Percentiles rank a stretch among this genome's conserved stretches.
phyloP scores from a whole-genome alignment of 228 moss, liverwort and hornwort species.

The Sphagnum magellanicum region DNA sequence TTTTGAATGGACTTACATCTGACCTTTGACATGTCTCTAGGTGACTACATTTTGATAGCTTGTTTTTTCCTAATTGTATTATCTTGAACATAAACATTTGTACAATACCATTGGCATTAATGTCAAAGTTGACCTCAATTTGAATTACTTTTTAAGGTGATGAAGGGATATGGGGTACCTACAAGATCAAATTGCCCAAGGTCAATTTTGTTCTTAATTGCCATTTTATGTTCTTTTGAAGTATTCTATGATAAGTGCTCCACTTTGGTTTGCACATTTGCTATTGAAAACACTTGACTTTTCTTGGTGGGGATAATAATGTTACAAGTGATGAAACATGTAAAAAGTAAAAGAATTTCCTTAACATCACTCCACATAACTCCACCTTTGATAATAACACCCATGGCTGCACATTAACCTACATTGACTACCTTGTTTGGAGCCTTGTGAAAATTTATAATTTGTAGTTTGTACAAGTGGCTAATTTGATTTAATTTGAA shows the following conservation, averaged over 20 bases:
- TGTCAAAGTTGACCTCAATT: constrained; percentile 60
- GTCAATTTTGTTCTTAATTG: constrained; percentile 43
- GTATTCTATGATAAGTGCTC: constrained; percentile 51
- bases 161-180: constrained; percentile 48
- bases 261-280: constrained; percentile 73
- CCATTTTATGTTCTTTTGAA: constrained; percentile 84
- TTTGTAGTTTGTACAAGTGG: too few relatives aligned
- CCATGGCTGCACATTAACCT: constrained; percentile 44
- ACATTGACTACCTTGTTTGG: constrained; percentile 53
- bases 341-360: constrained; percentile 49
- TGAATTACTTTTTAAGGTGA: constrained; percentile 63
- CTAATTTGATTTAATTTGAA: too few relatives aligned
- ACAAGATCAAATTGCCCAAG: constrained; percentile 73
- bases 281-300: constrained; percentile 80
- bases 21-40: constrained; percentile 58
- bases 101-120: constrained; percentile 80
- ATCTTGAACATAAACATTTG: constrained; percentile 67
- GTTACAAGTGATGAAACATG: constrained; percentile 43
- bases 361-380: constrained; percentile 50
- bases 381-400: constrained; percentile 47
- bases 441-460: constrained; percentile 28
- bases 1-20: constrained; percentile 41
- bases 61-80: constrained; percentile 76
- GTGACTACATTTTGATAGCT: constrained; percentile 78
- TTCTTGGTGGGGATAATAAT: constrained; percentile 66